Percentiles rank a stretch among this genome's conserved stretches.
Conservation (phyloP, 768 basidiomycete species). For the Tulasnella sp. region DNA sequence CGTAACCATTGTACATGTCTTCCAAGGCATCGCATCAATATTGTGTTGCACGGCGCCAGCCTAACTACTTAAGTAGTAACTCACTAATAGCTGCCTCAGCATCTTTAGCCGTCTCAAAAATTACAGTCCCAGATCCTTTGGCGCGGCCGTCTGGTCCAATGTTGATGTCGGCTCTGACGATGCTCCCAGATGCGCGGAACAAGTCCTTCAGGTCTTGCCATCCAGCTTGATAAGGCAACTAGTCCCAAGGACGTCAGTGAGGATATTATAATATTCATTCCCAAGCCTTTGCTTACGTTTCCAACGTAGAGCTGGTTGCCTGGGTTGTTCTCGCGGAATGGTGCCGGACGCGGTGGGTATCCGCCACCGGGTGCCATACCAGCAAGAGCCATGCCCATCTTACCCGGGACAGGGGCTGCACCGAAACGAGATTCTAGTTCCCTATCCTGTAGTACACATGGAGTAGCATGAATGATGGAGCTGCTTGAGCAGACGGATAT, state of each 20-base stretch:
- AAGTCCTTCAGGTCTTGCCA: slow-evolving; percentile 99
- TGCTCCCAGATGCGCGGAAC: slow-evolving; percentile 81
- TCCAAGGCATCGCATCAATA: slow-evolving; percentile 1
- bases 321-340: slow-evolving; percentile 50
- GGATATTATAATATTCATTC: background rate
- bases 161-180: slow-evolving; percentile 84
- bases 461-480: background rate
- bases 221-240: slow-evolving; percentile 30
- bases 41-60: background rate
- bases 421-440: slow-evolving; percentile 95
- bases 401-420: slow-evolving; percentile 88
- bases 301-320: slow-evolving; percentile 90
- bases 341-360: slow-evolving; percentile 75
- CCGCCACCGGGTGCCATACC: slow-evolving; percentile 39
- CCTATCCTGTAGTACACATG: slow-evolving; percentile 56
- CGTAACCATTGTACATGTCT: slow-evolving; percentile 97
- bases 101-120: slow-evolving; percentile 56
- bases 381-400: slow-evolving; percentile 92
- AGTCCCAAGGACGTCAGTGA: background rate
- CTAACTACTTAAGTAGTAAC: background rate
- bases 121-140: slow-evolving; percentile 86
- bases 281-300: slow-evolving; percentile 42
- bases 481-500: background rate
- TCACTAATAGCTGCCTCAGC: slow-evolving; percentile 48
- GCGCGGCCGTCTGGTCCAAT: slow-evolving; percentile 81